Evolutionary conservation across 805 yeast genomes (phyloP).

Genomic region (Myxozyma kluyveri): DNA sequence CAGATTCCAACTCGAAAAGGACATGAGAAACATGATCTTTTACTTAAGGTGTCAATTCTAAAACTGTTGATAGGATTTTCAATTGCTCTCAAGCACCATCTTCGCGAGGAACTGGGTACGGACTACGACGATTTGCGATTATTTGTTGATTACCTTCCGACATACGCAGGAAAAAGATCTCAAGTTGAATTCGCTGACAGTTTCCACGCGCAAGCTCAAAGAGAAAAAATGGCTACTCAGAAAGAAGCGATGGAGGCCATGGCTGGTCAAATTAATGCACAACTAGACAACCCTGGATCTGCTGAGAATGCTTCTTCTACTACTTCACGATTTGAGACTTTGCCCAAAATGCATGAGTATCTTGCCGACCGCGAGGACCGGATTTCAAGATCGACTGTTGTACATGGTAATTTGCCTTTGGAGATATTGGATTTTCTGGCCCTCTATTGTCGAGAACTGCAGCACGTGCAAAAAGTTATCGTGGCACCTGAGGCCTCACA

Average conservation of each 20-base stretch:
- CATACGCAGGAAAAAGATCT: constrained; percentile 23
- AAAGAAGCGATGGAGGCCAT: not conserved
- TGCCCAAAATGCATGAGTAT: constrained; percentile 20
- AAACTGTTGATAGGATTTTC: constrained; percentile 25
- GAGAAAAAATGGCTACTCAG: not conserved
- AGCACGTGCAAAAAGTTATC: constrained; percentile 8
- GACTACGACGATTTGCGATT: constrained; percentile 28
- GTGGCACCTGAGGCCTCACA: constrained; percentile 15
- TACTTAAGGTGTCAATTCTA: constrained; percentile 15
- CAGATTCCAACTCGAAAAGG: constrained; percentile 24
- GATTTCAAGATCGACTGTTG: constrained; percentile 22
- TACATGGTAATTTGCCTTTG: constrained; percentile 28
- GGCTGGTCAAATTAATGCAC: not conserved
- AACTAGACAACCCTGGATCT: no score
- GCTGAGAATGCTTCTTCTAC: no score
- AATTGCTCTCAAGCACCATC: constrained; percentile 28
- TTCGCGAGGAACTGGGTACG: constrained; percentile 29
- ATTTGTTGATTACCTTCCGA: constrained; percentile 26
- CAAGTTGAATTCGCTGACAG: constrained; percentile 8
- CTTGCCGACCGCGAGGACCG: constrained; percentile 26
- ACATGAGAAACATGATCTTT: constrained; percentile 14
- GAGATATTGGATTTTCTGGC: constrained; percentile 24
- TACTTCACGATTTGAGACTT: constrained; percentile 1
- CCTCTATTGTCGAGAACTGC: constrained; percentile 20
- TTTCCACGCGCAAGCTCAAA: not conserved